phyloP scores from a whole-genome alignment of 1,284 basidiomycete species.

The Marasmius oreades region DNA sequence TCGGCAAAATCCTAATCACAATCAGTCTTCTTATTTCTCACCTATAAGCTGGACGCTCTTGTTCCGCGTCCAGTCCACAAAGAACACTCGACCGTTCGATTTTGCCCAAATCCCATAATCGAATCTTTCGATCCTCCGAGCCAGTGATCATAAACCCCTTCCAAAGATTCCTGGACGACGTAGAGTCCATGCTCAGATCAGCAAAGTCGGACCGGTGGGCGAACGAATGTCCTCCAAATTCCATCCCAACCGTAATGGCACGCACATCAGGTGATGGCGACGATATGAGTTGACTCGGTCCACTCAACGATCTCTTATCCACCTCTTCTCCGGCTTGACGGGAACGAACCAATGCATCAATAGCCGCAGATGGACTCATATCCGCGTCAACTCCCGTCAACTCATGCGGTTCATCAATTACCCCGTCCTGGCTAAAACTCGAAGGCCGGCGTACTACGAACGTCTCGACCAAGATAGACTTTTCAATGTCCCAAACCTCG shows the following conservation, averaged over 20 bases:
- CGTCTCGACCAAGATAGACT: conserved; percentile 61
- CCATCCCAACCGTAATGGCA: conserved; percentile 61
- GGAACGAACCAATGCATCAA: conserved; percentile 50
- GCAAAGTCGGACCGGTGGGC: conserved; percentile 53
- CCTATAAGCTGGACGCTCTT: conserved; percentile 70
- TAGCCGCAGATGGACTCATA: conserved; percentile 62
- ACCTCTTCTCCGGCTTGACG: conserved; percentile 33
- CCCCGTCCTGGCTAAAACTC: conserved; percentile 32
- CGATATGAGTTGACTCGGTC: conserved; percentile 28
- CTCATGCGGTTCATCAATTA: conserved; percentile 46
- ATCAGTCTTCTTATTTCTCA: conserved; percentile 26
- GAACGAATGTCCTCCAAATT: conserved; percentile 66
- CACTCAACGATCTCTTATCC: conserved; percentile 22
- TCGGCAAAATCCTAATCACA: not conserved
- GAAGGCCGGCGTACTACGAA: conserved; percentile 51
- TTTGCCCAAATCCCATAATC: conserved; percentile 78
- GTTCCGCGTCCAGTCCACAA: conserved; percentile 66
- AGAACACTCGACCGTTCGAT: conserved; percentile 71
- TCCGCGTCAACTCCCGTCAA: conserved; percentile 52
- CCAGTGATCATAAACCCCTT: conserved; percentile 78
- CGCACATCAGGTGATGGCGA: conserved; percentile 59
- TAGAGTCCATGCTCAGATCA: conserved; percentile 37
- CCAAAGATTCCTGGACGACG: conserved; percentile 33
- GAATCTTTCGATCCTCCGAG: conserved; percentile 78
- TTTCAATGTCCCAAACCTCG: conserved; percentile 83